A percentile compares a stretch with the other conserved stretches of the same genome.
phyloP scores from a whole-genome alignment of 2,329 filamentous ascomycete genomes.

The Hymenoscyphus occultus region DNA sequence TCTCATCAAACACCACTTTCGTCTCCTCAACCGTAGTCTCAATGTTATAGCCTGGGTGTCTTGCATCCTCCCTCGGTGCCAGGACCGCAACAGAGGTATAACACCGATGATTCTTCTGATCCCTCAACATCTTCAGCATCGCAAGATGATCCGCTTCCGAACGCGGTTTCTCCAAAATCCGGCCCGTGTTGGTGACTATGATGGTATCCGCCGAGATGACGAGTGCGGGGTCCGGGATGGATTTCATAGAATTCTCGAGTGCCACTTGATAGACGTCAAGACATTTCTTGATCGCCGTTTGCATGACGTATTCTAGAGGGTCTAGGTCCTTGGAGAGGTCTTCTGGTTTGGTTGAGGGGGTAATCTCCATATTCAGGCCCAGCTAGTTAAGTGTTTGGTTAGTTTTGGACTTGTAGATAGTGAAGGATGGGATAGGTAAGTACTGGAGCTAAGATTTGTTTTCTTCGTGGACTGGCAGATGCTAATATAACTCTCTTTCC shows the following conservation, averaged over 20 bases:
- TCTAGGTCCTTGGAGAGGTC: conserved; percentile 68
- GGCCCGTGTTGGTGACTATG: conserved; percentile 71
- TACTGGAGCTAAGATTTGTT: conserved; percentile 74
- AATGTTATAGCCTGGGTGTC: conserved; percentile 81
- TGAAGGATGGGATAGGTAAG: conserved; percentile 13
- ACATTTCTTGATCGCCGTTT: conserved; percentile 81
- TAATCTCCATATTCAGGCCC: conserved; percentile 81
- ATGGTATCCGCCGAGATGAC: conserved; percentile 91
- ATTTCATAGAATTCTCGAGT: conserved; percentile 40
- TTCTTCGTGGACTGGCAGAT: conserved; percentile 81
- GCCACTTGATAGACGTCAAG: conserved; percentile 58
- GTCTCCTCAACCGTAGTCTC: conserved; percentile 87
- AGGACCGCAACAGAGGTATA: conserved; percentile 84
- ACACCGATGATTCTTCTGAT: conserved; percentile 75
- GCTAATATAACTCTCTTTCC: conserved; percentile 83
- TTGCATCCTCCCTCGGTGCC: conserved; percentile 74
- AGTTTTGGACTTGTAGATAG: conserved; percentile 5
- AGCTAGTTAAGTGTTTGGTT: conserved; percentile 48
- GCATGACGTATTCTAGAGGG: conserved; percentile 86
- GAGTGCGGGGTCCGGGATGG: conserved; percentile 65
- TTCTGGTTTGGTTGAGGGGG: conserved; percentile 80
- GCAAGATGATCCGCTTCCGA: conserved; percentile 75
- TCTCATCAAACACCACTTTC: conserved; percentile 77
- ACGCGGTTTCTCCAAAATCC: conserved; percentile 87
- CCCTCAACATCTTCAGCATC: conserved; percentile 80